phyloP scores from a whole-genome alignment of 1,284 basidiomycete genomes.

The Phlebopus sp. region DNA sequence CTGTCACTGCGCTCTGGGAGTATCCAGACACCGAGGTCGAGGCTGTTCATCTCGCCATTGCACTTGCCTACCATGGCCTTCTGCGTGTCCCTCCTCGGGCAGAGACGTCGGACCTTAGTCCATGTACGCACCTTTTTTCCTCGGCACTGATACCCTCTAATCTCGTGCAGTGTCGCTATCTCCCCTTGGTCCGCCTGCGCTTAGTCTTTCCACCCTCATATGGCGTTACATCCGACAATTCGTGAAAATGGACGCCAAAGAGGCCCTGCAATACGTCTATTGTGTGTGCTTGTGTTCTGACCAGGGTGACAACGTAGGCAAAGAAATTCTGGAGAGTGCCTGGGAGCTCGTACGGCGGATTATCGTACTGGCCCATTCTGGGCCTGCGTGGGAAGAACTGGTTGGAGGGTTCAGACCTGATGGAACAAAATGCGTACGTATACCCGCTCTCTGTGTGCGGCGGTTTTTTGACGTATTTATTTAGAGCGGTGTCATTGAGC shows the following conservation, averaged over 20 bases:
- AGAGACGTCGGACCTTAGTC: constrained; percentile 80
- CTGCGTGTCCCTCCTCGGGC: constrained; percentile 78
- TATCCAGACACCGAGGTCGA: constrained; percentile 88
- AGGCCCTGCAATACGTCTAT: constrained; percentile 95
- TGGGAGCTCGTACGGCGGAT: constrained; percentile 89
- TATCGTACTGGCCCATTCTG: constrained; percentile 83
- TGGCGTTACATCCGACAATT: constrained; percentile 94
- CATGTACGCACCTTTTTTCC: constrained; percentile 51
- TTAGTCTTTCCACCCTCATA: constrained; percentile 85
- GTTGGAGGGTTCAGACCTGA: constrained; percentile 90
- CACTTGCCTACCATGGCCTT: constrained; percentile 91
- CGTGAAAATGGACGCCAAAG: constrained; percentile 86
- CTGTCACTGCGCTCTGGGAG: constrained; percentile 88
- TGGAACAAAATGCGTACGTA: constrained; percentile 81
- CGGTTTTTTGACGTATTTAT: neutral
- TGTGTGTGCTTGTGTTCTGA: constrained; percentile 83
- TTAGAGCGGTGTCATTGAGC: constrained; percentile 85
- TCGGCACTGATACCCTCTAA: neutral
- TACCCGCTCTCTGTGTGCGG: neutral
- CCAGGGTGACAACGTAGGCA: constrained; percentile 66
- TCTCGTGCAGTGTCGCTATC: constrained; percentile 56
- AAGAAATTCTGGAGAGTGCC: constrained; percentile 80
- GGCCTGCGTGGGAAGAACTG: constrained; percentile 84
- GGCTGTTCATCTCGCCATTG: constrained; percentile 92
- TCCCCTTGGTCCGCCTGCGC: constrained; percentile 58